Evolutionary conservation across 2,329 filamentous ascomycete species (phyloP).

Genomic region (Monosporascus sp.): DNA sequence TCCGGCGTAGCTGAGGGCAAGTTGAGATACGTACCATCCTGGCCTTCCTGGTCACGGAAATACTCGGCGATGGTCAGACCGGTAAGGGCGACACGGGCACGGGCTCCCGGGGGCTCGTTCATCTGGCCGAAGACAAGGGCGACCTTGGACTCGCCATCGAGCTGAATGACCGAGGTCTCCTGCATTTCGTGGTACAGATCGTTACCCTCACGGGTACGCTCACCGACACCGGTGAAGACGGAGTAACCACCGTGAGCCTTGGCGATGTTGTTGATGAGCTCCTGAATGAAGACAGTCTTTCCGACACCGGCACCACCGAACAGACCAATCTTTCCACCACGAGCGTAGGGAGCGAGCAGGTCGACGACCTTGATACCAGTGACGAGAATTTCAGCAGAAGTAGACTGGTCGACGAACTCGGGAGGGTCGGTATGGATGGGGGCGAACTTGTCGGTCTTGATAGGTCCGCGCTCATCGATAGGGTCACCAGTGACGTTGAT

Average conservation of each 20-base stretch:
- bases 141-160: slow-evolving; percentile 99
- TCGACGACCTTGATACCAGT: slow-evolving; percentile 99
- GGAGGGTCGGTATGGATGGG: slow-evolving; percentile 96
- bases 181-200: slow-evolving; percentile 99
- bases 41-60: slow-evolving; percentile 71
- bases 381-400: slow-evolving; percentile 89
- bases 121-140: slow-evolving; percentile 99
- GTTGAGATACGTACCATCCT: slow-evolving; percentile 63
- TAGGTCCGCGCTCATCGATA: slow-evolving; percentile 97
- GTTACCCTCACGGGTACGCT: slow-evolving; percentile 99
- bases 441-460: slow-evolving; percentile 83
- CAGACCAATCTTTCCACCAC: slow-evolving; percentile 99
- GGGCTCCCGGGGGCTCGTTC: slow-evolving; percentile 99
- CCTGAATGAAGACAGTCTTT: slow-evolving; percentile 99
- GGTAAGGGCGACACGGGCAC: slow-evolving; percentile 98
- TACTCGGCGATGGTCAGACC: slow-evolving; percentile 78
- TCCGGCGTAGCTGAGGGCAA: background rate
- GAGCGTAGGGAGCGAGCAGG: slow-evolving; percentile 95
- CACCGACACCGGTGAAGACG: slow-evolving; percentile 99
- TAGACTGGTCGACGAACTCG: slow-evolving; percentile 91
- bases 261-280: slow-evolving; percentile 99
- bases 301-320: slow-evolving; percentile 99
- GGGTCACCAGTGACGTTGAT: slow-evolving; percentile 99
- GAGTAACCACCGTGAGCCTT: slow-evolving; percentile 99
- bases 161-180: slow-evolving; percentile 98